Conservation (phyloP, 1,284 basidiomycete genomes). For the Ganoderma boninense region DNA sequence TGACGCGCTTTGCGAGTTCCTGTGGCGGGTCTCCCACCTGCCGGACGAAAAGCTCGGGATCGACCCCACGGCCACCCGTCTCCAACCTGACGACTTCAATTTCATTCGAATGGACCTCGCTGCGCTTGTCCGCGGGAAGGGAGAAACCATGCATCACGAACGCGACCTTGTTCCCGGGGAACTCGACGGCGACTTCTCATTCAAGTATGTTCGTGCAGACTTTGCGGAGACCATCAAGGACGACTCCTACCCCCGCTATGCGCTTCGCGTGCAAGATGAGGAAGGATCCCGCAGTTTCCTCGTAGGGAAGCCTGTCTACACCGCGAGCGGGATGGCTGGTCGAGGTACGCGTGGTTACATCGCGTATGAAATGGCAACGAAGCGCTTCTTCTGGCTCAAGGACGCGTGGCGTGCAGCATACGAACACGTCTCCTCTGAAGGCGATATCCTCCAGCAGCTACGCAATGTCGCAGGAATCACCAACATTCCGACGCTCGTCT, state of each 20-base stretch:
- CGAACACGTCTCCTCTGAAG: neutral
- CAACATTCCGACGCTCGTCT: neutral
- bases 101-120: slow-evolving; percentile 10
- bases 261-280: neutral
- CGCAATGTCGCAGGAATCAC: neutral
- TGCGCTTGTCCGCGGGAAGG: neutral
- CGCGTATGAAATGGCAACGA: neutral
- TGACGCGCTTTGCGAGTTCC: slow-evolving; percentile 13
- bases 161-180: neutral
- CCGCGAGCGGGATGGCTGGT: slow-evolving; percentile 1
- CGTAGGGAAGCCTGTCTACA: slow-evolving; percentile 5
- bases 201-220: neutral
- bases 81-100: slow-evolving; percentile 3
- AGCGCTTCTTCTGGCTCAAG: slow-evolving; percentile 12
- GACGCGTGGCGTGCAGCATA: slow-evolving; percentile 9
- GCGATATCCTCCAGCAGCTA: neutral
- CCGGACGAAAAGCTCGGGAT: slow-evolving; percentile 10
- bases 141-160: neutral
- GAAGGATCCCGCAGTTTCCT: neutral
- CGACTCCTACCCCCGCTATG: neutral
- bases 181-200: neutral
- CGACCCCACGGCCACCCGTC: slow-evolving; percentile 16
- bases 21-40: slow-evolving; percentile 15
- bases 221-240: neutral
- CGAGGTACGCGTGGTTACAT: slow-evolving; percentile 8